A percentile compares a stretch with the other conserved stretches of the same genome.
phyloP scores from a whole-genome alignment of 495 filamentous ascomycete genomes.

The Sabuloglossum arenarium region DNA sequence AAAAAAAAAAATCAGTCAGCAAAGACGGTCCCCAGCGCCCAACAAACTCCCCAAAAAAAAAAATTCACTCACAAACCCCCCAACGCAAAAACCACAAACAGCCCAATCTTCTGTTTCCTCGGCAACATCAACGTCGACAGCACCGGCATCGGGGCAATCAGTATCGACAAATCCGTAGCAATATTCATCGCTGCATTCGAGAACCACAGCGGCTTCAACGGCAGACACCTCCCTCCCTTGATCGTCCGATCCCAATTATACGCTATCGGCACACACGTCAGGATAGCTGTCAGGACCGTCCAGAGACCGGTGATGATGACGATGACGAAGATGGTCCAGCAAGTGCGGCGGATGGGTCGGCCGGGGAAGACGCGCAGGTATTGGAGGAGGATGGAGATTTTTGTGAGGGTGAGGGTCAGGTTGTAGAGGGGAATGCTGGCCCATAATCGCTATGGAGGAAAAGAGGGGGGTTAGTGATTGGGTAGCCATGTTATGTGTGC shows the following conservation, averaged over 20 bases:
- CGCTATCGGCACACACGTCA: conserved; percentile 33
- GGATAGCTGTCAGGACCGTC: conserved; percentile 19
- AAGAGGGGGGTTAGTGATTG: neutral
- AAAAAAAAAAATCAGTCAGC: conserved; percentile 6
- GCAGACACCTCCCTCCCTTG: conserved; percentile 27
- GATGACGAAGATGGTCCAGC: conserved; percentile 17
- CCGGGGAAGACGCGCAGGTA: conserved; percentile 27
- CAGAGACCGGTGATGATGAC: conserved; percentile 19
- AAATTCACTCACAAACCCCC: conserved; percentile 21
- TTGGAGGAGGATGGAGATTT: conserved; percentile 27
- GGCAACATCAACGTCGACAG: conserved; percentile 29
- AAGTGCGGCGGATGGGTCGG: conserved; percentile 16
- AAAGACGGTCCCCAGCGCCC: no score
- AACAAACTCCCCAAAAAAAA: conserved; percentile 5
- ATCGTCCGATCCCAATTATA: conserved; percentile 30
- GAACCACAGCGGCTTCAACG: conserved; percentile 21
- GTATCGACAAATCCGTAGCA: conserved; percentile 31
- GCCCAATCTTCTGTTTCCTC: conserved; percentile 25
- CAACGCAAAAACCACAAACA: conserved; percentile 33
- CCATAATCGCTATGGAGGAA: neutral
- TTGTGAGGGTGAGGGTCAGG: conserved; percentile 12
- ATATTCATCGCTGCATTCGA: conserved; percentile 34
- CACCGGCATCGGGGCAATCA: conserved; percentile 32
- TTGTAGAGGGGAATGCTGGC: neutral
- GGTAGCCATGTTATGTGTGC: neutral